phyloP scores from a whole-genome alignment of 495 filamentous ascomycete species.

The Aspergillus panamensis region DNA sequence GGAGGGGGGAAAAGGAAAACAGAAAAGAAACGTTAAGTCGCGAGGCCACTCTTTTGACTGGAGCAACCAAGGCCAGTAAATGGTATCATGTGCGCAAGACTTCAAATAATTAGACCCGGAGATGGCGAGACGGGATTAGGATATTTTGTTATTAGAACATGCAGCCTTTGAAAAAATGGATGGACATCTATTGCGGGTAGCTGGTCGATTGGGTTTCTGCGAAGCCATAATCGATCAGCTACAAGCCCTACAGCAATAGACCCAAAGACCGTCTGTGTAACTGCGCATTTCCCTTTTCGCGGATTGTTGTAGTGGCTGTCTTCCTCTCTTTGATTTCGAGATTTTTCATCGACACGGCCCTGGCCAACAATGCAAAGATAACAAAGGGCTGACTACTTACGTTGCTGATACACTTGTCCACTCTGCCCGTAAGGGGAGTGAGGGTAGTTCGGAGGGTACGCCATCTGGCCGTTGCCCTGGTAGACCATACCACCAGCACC shows the following conservation, averaged over 20 bases:
- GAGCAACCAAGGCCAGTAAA: constrained; percentile 34
- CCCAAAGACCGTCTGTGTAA: constrained; percentile 19
- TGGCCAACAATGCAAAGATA: constrained; percentile 26
- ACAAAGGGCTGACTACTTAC: constrained; percentile 52
- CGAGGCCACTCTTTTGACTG: constrained; percentile 39
- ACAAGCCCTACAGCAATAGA: constrained; percentile 26
- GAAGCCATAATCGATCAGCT: constrained; percentile 32
- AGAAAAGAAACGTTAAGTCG: constrained; percentile 31
- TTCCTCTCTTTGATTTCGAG: constrained; percentile 18
- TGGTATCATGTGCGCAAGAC: constrained; percentile 46
- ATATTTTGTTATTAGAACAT: constrained; percentile 40
- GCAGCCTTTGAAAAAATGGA: constrained; percentile 26
- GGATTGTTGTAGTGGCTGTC: constrained; percentile 14
- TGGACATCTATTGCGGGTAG: constrained; percentile 44
- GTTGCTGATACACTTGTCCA: constrained; percentile 74
- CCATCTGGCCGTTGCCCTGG: constrained; percentile 66
- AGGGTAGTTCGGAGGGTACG: constrained; percentile 64
- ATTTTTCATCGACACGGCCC: constrained; percentile 21
- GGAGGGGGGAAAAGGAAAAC: constrained; percentile 9
- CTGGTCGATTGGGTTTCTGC: constrained; percentile 44
- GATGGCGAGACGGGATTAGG: constrained; percentile 37
- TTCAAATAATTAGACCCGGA: constrained; percentile 35
- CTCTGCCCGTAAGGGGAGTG: constrained; percentile 71
- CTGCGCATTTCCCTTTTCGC: constrained; percentile 7
- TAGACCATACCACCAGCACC: constrained; percentile 54